Percentiles rank a stretch among this genome's conserved stretches.
Conservation (phyloP, 2,329 filamentous ascomycete genomes). For the Madurella mycetomatis region DNA sequence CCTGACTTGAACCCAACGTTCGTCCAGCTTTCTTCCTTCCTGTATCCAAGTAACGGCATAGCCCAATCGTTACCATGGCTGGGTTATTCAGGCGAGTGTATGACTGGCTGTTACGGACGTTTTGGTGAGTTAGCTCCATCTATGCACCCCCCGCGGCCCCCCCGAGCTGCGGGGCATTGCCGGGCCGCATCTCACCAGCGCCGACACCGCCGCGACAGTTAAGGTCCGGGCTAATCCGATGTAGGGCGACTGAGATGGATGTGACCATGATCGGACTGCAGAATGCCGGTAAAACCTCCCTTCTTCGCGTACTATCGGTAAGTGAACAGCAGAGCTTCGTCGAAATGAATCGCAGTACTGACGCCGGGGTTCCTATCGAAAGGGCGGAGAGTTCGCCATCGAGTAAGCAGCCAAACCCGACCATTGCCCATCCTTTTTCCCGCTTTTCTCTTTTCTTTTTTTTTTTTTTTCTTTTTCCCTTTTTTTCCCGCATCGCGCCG, state of each 20-base stretch:
- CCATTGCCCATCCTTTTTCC: too few species aligned
- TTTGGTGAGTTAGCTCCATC: constrained; percentile 65
- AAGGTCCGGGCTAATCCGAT: constrained; percentile 15
- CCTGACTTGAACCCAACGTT: background rate
- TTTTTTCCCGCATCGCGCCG: too few species aligned
- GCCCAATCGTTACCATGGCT: constrained; percentile 59
- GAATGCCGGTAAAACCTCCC: constrained; percentile 95
- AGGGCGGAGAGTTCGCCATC: constrained; percentile 98
- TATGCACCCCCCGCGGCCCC: constrained; percentile 16
- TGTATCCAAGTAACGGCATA: background rate
- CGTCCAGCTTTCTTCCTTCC: constrained; percentile 1
- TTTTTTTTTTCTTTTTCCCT: too few species aligned
- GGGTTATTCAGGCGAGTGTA: constrained; percentile 91
- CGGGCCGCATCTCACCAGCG: constrained; percentile 24
- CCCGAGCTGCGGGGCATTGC: constrained; percentile 27
- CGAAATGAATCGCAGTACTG: constrained; percentile 9
- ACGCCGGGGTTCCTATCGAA: constrained; percentile 21
- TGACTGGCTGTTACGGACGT: constrained; percentile 96
- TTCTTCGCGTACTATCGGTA: constrained; percentile 92
- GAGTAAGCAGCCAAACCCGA: constrained; percentile 64
- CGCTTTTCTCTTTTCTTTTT: too few species aligned
- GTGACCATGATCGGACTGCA: constrained; percentile 98
- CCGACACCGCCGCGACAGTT: constrained; percentile 1
- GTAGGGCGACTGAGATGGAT: constrained; percentile 98
- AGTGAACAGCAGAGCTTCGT: constrained; percentile 36